Evolutionary conservation across 345 rosid species (phyloP), one percentile per base, ranked within the genome.

Genomic region (Eucalyptus caleyi): DNA sequence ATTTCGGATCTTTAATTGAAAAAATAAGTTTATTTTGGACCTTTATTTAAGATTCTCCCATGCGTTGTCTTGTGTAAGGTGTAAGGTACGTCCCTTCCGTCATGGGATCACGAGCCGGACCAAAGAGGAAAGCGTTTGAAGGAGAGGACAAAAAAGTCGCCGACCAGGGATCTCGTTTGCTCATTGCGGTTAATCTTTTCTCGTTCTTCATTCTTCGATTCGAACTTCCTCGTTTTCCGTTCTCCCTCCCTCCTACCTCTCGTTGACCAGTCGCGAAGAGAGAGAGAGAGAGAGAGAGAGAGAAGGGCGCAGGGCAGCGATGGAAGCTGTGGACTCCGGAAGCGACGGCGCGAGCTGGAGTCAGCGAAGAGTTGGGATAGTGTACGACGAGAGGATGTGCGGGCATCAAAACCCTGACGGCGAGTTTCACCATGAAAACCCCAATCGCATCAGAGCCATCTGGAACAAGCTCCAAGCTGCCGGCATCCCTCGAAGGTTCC

Each of bases 321-420:
- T 88, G 91, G 93, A 87, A 88, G 86, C 50, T 62, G 86, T n/a
- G 44, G 83, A 88, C 50, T 81, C 87, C 80, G 69, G 34, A 32
- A 86, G 50, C 69, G 87, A 65, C 86, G 50, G 85, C 37, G 47
- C 10, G 59, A 83, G 59, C 88, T 3, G 50, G n/a, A 30, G 80
- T 5, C 80, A 87, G 59, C 93, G 96, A 89, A 95, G 93, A 54
- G 97, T 97, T 49, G 98, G 99, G 50, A 88, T 97, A 69, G 12
- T 94, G 16, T 97, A 95, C 94, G 98, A 97, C 72, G 96, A 95
- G 93, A 93, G 95, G 86, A 98, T 96, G 99, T 95, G 99, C 88
- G 92, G 91, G 47, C 99, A 98, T 90, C 91, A 60, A 37, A 93
- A 94, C 51, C 96, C 98, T 21, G 93, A 94, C 89, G 95, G 89